Evolutionary conservation across 768 basidiomycete species (phyloP).

Genomic region (Chlorophyllum brunneum): DNA sequence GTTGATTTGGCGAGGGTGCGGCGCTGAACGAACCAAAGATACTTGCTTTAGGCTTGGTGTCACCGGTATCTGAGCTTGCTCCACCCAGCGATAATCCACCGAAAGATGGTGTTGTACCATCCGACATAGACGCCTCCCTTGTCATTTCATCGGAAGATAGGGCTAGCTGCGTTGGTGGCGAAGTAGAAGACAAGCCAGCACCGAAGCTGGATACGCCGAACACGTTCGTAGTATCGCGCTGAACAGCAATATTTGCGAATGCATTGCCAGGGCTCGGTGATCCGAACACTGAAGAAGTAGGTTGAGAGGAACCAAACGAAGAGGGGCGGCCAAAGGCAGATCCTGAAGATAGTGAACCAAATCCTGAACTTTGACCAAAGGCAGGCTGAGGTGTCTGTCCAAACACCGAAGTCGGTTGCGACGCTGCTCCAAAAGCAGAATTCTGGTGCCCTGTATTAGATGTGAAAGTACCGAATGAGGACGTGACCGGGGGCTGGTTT

Average conservation of each 20-base stretch:
- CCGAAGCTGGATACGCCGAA: conserved; percentile 21
- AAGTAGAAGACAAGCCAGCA: conserved; percentile 19
- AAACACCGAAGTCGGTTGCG: conserved; percentile 23
- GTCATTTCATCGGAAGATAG: conserved; percentile 30
- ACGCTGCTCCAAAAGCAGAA: conserved; percentile 4
- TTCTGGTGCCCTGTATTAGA: background rate
- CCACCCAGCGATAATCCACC: conserved; percentile 33
- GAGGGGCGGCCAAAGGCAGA: conserved; percentile 28
- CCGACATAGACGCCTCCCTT: conserved; percentile 46
- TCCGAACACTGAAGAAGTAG: conserved; percentile 15
- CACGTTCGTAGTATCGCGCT: conserved; percentile 11
- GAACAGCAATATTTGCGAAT: conserved; percentile 11
- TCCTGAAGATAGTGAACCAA: conserved; percentile 19
- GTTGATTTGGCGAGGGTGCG: conserved; percentile 18
- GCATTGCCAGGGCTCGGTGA: conserved; percentile 26
- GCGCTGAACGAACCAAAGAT: conserved; percentile 35
- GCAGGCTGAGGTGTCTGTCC: conserved; percentile 25
- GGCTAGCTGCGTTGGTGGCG: conserved; percentile 13
- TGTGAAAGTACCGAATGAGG: background rate
- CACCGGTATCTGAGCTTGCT: conserved; percentile 20
- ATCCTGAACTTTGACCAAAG: conserved; percentile 18
- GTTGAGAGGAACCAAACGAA: background rate
- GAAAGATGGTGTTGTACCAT: conserved; percentile 34
- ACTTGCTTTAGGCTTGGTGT: conserved; percentile 24
- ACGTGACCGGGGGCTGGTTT: background rate